phyloP scores from a whole-genome alignment of 2,329 filamentous ascomycete genomes.

The Pyricularia grisea region DNA sequence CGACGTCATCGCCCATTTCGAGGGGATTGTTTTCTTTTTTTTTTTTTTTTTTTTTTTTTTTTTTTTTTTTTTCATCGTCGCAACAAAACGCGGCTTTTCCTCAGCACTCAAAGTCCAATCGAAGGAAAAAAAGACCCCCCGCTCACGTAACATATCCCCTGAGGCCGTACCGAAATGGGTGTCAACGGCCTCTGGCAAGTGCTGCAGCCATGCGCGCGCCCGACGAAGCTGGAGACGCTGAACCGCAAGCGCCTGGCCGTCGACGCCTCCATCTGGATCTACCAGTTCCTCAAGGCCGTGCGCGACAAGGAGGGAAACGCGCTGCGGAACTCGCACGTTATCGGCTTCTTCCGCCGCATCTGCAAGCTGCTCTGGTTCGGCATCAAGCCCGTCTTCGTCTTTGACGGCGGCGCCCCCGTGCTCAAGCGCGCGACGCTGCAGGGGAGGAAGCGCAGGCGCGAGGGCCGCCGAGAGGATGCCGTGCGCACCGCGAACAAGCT shows the following conservation, averaged over 20 bases:
- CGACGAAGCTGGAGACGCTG: constrained; percentile 90
- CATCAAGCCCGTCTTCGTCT: constrained; percentile 94
- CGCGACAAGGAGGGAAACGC: constrained; percentile 98
- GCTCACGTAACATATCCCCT: neutral
- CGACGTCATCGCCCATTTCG: neutral
- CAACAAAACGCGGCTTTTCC: neutral
- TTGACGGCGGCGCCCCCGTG: constrained; percentile 86
- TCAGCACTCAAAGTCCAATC: neutral
- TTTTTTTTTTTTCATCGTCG: neutral
- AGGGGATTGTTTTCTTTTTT: neutral
- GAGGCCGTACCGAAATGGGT: constrained; percentile 59
- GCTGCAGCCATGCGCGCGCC: constrained; percentile 86
- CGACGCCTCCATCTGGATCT: constrained; percentile 99
- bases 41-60: neutral
- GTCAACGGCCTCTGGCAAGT: constrained; percentile 97
- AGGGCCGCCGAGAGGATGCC: constrained; percentile 89
- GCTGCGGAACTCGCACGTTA: constrained; percentile 87
- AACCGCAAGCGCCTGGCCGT: constrained; percentile 95
- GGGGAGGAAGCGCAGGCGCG: constrained; percentile 66
- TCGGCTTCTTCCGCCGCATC: constrained; percentile 96
- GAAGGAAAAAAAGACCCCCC: no score
- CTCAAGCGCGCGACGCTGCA: constrained; percentile 89
- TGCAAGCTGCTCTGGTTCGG: constrained; percentile 97
- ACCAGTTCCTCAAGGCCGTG: constrained; percentile 97
- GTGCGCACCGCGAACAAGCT: constrained; percentile 83